Evolutionary conservation across 75 land plant species (phyloP).

Genomic region (Picea glauca): DNA sequence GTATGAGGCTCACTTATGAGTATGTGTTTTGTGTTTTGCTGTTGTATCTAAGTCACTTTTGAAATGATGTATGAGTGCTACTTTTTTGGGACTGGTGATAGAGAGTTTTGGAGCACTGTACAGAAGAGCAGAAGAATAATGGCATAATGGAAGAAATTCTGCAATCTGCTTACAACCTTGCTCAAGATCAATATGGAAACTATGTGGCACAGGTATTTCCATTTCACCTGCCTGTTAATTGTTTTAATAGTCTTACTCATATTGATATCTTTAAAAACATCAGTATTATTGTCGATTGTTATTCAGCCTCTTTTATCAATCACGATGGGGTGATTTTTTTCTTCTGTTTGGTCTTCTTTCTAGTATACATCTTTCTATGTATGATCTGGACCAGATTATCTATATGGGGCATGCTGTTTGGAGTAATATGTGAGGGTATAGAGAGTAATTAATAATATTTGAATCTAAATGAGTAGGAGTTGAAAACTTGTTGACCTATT

Average conservation of each 20-base stretch:
- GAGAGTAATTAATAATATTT: neutral
- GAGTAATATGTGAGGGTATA: neutral
- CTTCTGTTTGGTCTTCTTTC: neutral
- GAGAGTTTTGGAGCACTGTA: slow-evolving; percentile 96
- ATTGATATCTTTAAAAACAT: neutral
- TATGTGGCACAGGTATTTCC: slow-evolving; percentile 91
- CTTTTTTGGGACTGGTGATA: slow-evolving; percentile 12
- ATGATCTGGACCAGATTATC: neutral
- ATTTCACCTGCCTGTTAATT: neutral
- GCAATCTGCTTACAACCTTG: slow-evolving; percentile 71
- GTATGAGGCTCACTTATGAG: slow-evolving; percentile 24
- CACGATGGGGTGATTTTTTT: neutral
- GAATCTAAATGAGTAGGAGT: neutral
- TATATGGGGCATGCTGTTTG: neutral
- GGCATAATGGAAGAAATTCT: slow-evolving; percentile 91
- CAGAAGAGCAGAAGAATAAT: slow-evolving; percentile 62
- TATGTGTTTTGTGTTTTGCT: too few species aligned
- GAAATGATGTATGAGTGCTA: neutral
- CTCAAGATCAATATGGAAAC: slow-evolving; percentile 98
- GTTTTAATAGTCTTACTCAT: neutral
- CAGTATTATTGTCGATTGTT: neutral
- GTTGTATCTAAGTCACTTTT: neutral
- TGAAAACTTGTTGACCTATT: neutral
- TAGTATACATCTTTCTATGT: neutral
- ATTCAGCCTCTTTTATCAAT: neutral